phyloP scores from a whole-genome alignment of 495 filamentous ascomycete genomes.

The Collariella sp. region DNA sequence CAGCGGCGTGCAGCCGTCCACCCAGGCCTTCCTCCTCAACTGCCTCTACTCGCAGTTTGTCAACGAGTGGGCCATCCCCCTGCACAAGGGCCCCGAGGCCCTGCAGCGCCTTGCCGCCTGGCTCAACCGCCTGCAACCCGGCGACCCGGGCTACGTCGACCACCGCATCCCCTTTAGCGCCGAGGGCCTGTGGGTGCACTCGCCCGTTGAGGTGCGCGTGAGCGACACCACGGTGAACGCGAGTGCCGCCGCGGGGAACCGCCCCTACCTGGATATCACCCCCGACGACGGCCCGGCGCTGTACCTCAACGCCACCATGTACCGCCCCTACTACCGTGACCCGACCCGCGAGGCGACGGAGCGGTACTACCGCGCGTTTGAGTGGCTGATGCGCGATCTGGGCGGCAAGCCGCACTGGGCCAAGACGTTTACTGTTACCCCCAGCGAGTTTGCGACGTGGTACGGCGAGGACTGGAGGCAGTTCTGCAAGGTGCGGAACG shows the following conservation, averaged over 20 bases:
- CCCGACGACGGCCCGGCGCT: conserved; percentile 62
- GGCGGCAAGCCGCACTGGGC: conserved; percentile 94
- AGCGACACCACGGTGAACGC: conserved; percentile 55
- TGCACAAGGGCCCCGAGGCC: conserved; percentile 83
- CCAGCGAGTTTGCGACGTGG: conserved; percentile 48
- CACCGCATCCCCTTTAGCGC: conserved; percentile 73
- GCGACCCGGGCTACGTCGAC: conserved; percentile 45
- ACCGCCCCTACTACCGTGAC: conserved; percentile 76
- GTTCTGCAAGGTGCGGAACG: conserved; percentile 60
- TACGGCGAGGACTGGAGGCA: conserved; percentile 47
- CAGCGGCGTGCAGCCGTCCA: conserved; percentile 67
- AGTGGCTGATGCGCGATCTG: conserved; percentile 88
- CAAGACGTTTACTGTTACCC: conserved; percentile 71
- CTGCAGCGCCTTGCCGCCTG: conserved; percentile 74
- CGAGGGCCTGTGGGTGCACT: conserved; percentile 78
- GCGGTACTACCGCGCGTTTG: conserved; percentile 88
- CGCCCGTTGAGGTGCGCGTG: conserved; percentile 87
- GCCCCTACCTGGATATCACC: conserved; percentile 72
- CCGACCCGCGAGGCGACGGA: conserved; percentile 56
- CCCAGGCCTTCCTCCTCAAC: conserved; percentile 82
- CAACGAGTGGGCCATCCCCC: conserved; percentile 93
- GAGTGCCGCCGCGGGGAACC: conserved; percentile 31
- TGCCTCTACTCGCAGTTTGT: conserved; percentile 95
- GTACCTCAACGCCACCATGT: conserved; percentile 93
- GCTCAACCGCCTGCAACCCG: conserved; percentile 55